Evolutionary conservation across 1,139 yeast species (phyloP), one percentile per base, ranked within the genome.

Genomic region (Saccharomyces hybrid): DNA sequence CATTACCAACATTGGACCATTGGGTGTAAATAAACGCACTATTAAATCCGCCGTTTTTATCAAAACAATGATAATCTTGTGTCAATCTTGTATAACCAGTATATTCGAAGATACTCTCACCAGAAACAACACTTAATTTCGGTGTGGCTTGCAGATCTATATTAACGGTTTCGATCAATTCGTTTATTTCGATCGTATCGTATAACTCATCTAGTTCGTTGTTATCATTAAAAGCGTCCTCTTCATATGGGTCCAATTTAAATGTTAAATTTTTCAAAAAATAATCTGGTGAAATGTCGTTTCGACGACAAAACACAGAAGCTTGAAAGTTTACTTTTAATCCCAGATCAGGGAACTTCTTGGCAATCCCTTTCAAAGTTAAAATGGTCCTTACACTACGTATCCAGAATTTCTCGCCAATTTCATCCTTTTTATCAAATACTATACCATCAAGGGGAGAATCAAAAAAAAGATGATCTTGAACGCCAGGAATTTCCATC

Each of bases 391-490:
- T 64, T 38, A 65, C 58, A 5, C 69, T 61, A 46, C 72, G 64
- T 49, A 61, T 62, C 71, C 70, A 68, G 53, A 67, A 69, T 38
- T 62, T 65, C 16, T 56, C 59, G 34, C 72, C 71, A 34, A 63
- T 62, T 58, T 74, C 78, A 54, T 74, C 75, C 13, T 66, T 63
- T 14, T 71, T 62, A 50, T 74, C 74, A 58, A 76, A 77, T 25
- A 73, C 71, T 5, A 83, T 79, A 3, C 91, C 93, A 57, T 86
- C 80, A 16, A 79, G 74, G 8, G 91, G 90, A 52, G 81, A 70
- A 68, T 86, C 91, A 47, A 71, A 58, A 62, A 85, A 80, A 57
- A 83, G 75, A 61, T 79, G 78, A 52, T 79, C 80, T 53, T 71
- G 69, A 23, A 85, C 80, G 3, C 91, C 90, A 3, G 86, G 81